These are phyloP conservation scores for Leccinum imitatum DNA, from an alignment of 768 basidiomycete species.

Conservation along the genomic window DNA sequence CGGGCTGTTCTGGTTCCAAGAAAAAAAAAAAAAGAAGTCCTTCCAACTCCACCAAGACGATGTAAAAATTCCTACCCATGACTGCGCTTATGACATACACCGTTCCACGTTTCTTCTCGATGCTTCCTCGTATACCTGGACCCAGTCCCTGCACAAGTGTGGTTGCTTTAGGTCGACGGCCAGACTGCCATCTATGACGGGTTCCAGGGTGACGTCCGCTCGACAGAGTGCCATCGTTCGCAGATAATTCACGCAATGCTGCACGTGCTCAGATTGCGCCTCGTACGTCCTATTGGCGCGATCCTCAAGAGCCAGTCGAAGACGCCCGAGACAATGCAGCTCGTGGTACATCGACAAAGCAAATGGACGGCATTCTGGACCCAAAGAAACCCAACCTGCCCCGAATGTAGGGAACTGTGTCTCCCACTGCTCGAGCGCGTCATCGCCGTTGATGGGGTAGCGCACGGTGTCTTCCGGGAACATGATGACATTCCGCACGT, in stretches of 20 bases:
- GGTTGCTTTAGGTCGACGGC: conserved; percentile 24
- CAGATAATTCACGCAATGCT: conserved; percentile 51
- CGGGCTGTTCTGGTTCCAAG: neutral
- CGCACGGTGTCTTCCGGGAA: conserved; percentile 28
- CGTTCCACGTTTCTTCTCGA: conserved; percentile 10
- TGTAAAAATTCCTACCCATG: neutral
- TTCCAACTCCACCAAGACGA: neutral
- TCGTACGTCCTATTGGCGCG: conserved; percentile 16
- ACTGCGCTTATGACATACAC: conserved; percentile 11
- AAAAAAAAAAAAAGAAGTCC: neutral
- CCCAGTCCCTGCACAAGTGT: conserved; percentile 28
- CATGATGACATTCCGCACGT: conserved; percentile 21
- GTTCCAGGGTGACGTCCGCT: conserved; percentile 49
- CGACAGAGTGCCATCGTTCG: conserved; percentile 45
- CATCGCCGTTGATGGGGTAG: conserved; percentile 26
- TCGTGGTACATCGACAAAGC: conserved; percentile 39
- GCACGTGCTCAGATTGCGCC: conserved; percentile 23
- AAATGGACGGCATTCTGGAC: conserved; percentile 32
- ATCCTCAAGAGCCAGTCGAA: conserved; percentile 26
- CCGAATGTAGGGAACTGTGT: conserved; percentile 24
- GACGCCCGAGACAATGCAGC: conserved; percentile 36
- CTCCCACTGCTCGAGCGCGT: conserved; percentile 21
- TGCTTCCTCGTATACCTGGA: conserved; percentile 26
- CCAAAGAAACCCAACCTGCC: conserved; percentile 26
- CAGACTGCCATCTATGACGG: conserved; percentile 25